Evolutionary conservation across 805 yeast genomes (phyloP), one percentile per base, ranked within the genome.

Genomic region (Millerago galiae): DNA sequence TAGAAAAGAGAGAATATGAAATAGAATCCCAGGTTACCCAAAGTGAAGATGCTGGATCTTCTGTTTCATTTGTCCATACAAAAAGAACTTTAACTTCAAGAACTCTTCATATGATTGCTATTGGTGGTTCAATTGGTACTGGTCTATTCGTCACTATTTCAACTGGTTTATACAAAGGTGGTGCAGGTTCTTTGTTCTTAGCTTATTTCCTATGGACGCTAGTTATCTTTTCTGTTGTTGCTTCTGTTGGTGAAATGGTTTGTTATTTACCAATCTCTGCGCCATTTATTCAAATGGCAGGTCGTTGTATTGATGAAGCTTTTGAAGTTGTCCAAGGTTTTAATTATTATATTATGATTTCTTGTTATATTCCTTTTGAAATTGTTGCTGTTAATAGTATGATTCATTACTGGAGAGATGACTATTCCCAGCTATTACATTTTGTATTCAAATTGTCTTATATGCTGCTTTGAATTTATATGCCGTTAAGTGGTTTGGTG

Each of bases 351-450:
- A 64, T 83, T 42, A 65, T 83, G 55, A 79, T 81, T 56, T 80
- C 86, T 43, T 76, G 82, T 0, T 78, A 81, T 44, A 80, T 85
- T 38, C 95, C 95, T 4, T 83, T 81, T 52, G 95, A 86, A 62
- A 77, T 85, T 44, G 81, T 81, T 3, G 82, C 90, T 2, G 88
- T 82, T 11, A 82, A 83, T 50, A 70, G 83, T 18, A 79, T 85
- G 59, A 69, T 85, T 38, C 86, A 85, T 55, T 85, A 68, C 52
- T 85, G 95, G 95, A 68, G 83, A 46, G 77, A 75, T 45, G 89
- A 78, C 51, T 83, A 76, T 59, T 71, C 78, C 81, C 90, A 0
- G 93, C 82, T 0, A 80, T 75, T 16, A 72, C 87, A 3, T 67
- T 86, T 47, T 72, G 75, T 2, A 69, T 85, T 3, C 87, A 81